These are phyloP conservation scores for Westerdykella ornata DNA, from an alignment of 2,329 filamentous ascomycete species.

Conservation along the genomic window DNA sequence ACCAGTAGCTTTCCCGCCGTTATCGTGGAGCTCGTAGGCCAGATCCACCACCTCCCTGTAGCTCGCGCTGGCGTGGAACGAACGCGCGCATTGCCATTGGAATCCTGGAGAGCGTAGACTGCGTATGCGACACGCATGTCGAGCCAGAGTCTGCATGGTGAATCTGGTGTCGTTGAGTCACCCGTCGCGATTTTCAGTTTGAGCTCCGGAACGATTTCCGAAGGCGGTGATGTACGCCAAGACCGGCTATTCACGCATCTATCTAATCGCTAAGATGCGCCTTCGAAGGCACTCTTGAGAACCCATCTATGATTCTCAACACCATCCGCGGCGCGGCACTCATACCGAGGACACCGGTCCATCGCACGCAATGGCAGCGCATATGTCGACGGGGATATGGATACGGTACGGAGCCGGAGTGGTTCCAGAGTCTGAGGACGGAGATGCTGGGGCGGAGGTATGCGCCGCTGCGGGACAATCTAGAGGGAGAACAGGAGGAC, in stretches of 20 bases:
- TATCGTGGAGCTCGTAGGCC: slow-evolving; percentile 32
- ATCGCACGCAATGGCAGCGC: slow-evolving; percentile 13
- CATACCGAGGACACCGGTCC: slow-evolving; percentile 6
- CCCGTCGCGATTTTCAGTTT: background rate
- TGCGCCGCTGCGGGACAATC: slow-evolving; percentile 49
- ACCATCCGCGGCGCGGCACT: slow-evolving; percentile 11
- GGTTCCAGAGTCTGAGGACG: slow-evolving; percentile 23
- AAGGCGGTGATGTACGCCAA: slow-evolving; percentile 1
- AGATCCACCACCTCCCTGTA: slow-evolving; percentile 24
- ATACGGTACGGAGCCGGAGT: slow-evolving; percentile 9
- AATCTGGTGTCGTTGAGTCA: too few relatives aligned
- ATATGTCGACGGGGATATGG: slow-evolving; percentile 12
- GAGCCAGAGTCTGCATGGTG: background rate
- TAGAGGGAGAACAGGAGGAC: slow-evolving; percentile 57
- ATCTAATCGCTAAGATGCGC: background rate
- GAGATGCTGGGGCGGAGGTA: slow-evolving; percentile 45
- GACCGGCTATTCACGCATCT: background rate
- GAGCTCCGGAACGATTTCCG: background rate
- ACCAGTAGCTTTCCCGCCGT: slow-evolving; percentile 31
- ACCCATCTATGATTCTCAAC: background rate
- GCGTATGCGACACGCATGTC: background rate
- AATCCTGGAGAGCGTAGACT: background rate
- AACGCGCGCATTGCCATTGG: slow-evolving; percentile 16
- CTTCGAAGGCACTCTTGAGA: background rate
- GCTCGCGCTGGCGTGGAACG: slow-evolving; percentile 23